Conservation (phyloP, 1,139 yeast genomes). For the Lodderomyces orthopsilosis region DNA sequence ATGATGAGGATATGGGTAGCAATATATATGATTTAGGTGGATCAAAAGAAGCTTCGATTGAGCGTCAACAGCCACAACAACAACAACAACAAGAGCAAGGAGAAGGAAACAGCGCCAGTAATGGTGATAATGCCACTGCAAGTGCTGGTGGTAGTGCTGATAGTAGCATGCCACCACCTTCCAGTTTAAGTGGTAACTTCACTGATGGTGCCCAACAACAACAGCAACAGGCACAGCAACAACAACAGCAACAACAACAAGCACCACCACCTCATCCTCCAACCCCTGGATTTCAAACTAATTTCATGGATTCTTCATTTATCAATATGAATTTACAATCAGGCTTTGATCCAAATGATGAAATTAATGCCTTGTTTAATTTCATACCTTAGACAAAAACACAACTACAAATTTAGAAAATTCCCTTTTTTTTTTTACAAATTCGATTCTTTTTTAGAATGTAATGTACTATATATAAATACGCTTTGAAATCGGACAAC, state of each 20-base stretch:
- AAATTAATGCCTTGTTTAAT: conserved; percentile 32
- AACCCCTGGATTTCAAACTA: conserved; percentile 38
- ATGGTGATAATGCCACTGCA: background rate
- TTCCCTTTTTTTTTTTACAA: background rate
- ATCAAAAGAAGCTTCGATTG: conserved; percentile 3
- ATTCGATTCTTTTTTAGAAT: background rate
- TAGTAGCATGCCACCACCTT: background rate
- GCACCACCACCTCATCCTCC: conserved; percentile 16
- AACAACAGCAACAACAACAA: conserved; percentile 1
- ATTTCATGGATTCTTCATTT: conserved; percentile 44
- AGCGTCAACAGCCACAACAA: conserved; percentile 1
- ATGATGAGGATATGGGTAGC: conserved; percentile 14
- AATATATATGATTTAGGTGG: conserved; percentile 14
- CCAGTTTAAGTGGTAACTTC: background rate
- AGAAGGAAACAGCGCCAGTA: background rate
- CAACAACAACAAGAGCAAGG: conserved; percentile 2
- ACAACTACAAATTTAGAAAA: background rate
- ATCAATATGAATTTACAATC: conserved; percentile 47
- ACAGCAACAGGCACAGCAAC: conserved; percentile 2
- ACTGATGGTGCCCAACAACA: background rate
- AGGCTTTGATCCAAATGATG: conserved; percentile 38
- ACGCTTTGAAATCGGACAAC: too few relatives aligned
- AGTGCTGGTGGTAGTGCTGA: background rate
- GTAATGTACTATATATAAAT: too few relatives aligned
- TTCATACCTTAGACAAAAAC: conserved; percentile 15